Evolutionary conservation across 345 rosid species (phyloP), one percentile per base, ranked within the genome.

Genomic region (Kernera saxatilis): DNA sequence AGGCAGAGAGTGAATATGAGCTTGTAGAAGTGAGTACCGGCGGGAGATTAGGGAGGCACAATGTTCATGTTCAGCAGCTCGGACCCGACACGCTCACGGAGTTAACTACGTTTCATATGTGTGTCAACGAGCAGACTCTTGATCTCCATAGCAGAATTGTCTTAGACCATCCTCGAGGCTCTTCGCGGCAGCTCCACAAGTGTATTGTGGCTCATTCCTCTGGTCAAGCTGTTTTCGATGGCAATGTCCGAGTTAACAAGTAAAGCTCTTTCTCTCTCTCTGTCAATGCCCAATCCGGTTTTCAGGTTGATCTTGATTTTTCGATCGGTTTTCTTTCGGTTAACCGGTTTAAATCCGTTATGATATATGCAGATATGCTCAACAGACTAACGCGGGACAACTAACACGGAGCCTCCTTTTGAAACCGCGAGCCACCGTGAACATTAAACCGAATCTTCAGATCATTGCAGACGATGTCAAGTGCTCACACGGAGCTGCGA

Each of bases 401-500:
- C 81, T 91, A 53, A 89, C 98, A 0, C 80, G 96, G 78, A 86
- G 86, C 75, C 90, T 91, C 3, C 90, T 94, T 19, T 86, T 94
- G 21, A 90, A 89, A 71, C 96, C 95, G 4, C 89, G 88, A 25
- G 98, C 96, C 4, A 88, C 99, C 0, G 95, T 88, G 57, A 94
- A 91, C 70, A 64, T 94, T 15, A 94, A 94, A 77, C 99, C 98
- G 37, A 94, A 94, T 69, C 93, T 94, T 63, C 96, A 94, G 83
- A 94, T 88, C 46, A 84, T 94, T 60, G 96, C 99, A 0, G 89
- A 94, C 8, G 93, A 91, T 41, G 98, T 94, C 10, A 91, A 88
- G 75, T 94, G 98, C 81, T 89, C 98, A 8, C 98, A 94, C 13
- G 99, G 98, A 74, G 98, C 98, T 78, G 99, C 99, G 0, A 89